Conservation (phyloP, 148 eudicot genomes). For the Amaranthus palmeri region DNA sequence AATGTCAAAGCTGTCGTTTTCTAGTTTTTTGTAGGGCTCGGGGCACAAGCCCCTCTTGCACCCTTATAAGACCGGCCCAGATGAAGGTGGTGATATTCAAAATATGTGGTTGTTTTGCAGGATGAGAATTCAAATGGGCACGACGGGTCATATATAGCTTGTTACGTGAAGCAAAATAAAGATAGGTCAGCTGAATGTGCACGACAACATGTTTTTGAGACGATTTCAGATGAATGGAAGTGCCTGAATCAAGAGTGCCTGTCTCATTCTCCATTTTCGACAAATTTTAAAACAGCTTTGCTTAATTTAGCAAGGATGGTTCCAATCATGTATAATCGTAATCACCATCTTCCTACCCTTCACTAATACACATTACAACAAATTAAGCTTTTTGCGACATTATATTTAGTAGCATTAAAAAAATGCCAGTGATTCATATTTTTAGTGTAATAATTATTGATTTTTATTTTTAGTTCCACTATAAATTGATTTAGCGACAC, state of each 20-base stretch:
- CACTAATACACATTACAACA: conserved; percentile 21
- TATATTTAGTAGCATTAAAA: no score
- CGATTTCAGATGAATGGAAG: conserved; percentile 54
- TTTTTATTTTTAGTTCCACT: no score
- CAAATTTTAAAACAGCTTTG: conserved; percentile 22
- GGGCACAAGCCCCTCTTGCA: no score
- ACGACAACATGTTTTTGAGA: conserved; percentile 20
- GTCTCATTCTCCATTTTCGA: conserved; percentile 22
- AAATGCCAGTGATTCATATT: no score
- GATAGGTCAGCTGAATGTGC: conserved; percentile 31
- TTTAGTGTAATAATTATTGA: no score
- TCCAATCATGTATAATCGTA: conserved; percentile 34
- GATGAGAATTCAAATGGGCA: conserved; percentile 48
- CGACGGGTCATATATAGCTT: conserved; percentile 55
- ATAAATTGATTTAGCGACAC: no score
- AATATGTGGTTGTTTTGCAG: conserved; percentile 19
- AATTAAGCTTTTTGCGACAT: no score
- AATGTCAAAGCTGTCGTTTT: no score
- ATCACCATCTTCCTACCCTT: conserved; percentile 19
- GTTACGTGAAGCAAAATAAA: conserved; percentile 45
- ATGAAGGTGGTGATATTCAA: neutral
- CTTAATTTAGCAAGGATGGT: conserved; percentile 35
- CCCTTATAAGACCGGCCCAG: no score
- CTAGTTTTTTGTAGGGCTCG: no score
- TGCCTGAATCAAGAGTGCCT: conserved; percentile 33